Evolutionary conservation across 2,329 filamentous ascomycete genomes (phyloP), one percentile per base, ranked within the genome.

Genomic region (Cordyceps fumosorosea): DNA sequence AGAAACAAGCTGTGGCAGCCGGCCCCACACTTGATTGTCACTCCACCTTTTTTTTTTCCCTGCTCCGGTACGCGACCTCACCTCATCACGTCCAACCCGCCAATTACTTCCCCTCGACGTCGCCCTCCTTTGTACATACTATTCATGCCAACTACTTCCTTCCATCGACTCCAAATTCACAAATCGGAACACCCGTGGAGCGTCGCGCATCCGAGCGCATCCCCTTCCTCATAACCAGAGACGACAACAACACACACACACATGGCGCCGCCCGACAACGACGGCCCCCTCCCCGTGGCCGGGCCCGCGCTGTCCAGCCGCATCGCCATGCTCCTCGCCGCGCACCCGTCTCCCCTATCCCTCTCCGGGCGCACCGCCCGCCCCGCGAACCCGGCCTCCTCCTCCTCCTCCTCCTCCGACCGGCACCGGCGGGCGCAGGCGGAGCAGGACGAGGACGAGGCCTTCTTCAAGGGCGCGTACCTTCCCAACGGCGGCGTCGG

Each of bases 401-500:
- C 65, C 26, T 45, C 61, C 7, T n/a, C 20, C 3, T 20, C 44
- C n/a, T n/a, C n/a, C n/a, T n/a, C n/a, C n/a, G n/a, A n/a, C n/a
- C n/a, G n/a, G n/a, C 55, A 57, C 55, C 26, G 37, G 56, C 63
- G 16, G 22, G 42, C 47, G 59, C 32, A 60, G 65, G 32, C 29
- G 48, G 64, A 65, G 26, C 66, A 70, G 58, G 66, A 67, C 55
- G 69, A 71, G 14, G 40, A 44, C 20, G 67, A 71, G 26, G 70
- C 73, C 58, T 56, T 72, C 34, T 64, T 66, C 10, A 65, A 65
- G 4, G 64, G 51, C 53, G 29, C 57, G 12, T 37, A 65, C 32
- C 65, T 66, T 44, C 70, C 71, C 44, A 78, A 78, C 67, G 72
- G 74, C 26, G 79, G 78, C 42, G 66, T 80, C 11, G 79, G 78